A percentile compares a stretch with the other conserved stretches of the same genome.
phyloP scores from a whole-genome alignment of 495 filamentous ascomycete genomes.

The Penicillium salamii region DNA sequence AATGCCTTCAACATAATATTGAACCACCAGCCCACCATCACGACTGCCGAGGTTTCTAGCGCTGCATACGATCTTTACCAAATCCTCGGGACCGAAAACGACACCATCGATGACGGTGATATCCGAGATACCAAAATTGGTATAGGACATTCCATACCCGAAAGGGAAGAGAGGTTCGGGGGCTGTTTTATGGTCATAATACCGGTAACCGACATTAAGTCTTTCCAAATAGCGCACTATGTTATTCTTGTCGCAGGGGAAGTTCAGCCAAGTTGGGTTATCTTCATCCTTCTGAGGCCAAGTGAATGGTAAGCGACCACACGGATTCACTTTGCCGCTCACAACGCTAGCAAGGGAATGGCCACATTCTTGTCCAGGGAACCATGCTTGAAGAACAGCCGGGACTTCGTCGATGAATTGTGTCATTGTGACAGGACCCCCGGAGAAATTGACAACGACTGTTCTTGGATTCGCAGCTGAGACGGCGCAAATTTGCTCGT shows the following conservation, averaged over 20 bases:
- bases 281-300: slow-evolving; percentile 59
- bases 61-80: neutral
- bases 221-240: slow-evolving; percentile 49
- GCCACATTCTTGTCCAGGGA: slow-evolving; percentile 55
- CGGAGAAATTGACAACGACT: neutral
- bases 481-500: neutral
- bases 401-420: slow-evolving; percentile 60
- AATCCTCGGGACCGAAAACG: slow-evolving; percentile 30
- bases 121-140: slow-evolving; percentile 63
- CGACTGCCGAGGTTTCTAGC: slow-evolving; percentile 7
- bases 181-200: slow-evolving; percentile 61
- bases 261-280: slow-evolving; percentile 62
- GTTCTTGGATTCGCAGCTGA: neutral
- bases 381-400: slow-evolving; percentile 64
- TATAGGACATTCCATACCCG: slow-evolving; percentile 80
- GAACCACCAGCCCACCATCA: neutral
- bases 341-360: slow-evolving; percentile 51
- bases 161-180: slow-evolving; percentile 69
- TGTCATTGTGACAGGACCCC: slow-evolving; percentile 57
- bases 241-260: slow-evolving; percentile 57
- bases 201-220: slow-evolving; percentile 66
- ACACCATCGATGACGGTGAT: neutral
- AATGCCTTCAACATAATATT: too few relatives aligned
- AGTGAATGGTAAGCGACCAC: slow-evolving; percentile 50
- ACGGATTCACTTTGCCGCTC: slow-evolving; percentile 53